Percentiles rank a stretch among this genome's conserved stretches.
phyloP scores from a whole-genome alignment of 345 rosid species.

The Citrus maxima region DNA sequence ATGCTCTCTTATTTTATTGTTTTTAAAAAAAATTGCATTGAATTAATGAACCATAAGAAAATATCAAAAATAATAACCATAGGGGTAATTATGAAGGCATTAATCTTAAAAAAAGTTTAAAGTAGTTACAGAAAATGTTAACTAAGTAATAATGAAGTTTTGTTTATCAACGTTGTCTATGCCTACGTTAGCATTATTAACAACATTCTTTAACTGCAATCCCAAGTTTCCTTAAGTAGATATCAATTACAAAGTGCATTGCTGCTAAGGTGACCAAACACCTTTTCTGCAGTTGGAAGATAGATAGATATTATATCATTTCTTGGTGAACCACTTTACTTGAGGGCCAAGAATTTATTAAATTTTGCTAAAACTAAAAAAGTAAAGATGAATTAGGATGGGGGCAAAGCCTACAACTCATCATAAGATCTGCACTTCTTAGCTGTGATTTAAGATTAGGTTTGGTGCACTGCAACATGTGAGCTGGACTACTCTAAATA shows the following conservation, averaged over 20 bases:
- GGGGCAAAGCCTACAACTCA: neutral
- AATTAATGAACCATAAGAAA: neutral
- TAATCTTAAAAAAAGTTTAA: neutral
- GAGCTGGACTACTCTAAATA: neutral
- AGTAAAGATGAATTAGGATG: neutral
- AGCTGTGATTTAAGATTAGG: neutral
- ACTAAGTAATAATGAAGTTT: neutral
- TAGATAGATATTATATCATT: constrained; percentile 4
- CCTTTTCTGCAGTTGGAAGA: constrained; percentile 8
- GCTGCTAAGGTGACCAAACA: neutral
- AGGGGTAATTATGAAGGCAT: neutral
- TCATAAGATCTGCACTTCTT: neutral
- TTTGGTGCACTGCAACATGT: neutral
- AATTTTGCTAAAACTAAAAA: neutral
- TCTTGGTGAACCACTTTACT: constrained; percentile 25
- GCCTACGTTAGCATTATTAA: neutral
- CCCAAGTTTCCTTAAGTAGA: neutral
- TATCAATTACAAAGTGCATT: neutral
- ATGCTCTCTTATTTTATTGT: too few species aligned
- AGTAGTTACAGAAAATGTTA: neutral
- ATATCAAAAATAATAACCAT: neutral
- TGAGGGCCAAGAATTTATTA: constrained; percentile 13
- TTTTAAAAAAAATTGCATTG: too few species aligned
- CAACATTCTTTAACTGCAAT: neutral
- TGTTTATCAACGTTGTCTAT: neutral